A percentile compares a stretch with the other conserved stretches of the same genome.
phyloP scores from a whole-genome alignment of 1,284 basidiomycete species.

The Marasmius oreades region DNA sequence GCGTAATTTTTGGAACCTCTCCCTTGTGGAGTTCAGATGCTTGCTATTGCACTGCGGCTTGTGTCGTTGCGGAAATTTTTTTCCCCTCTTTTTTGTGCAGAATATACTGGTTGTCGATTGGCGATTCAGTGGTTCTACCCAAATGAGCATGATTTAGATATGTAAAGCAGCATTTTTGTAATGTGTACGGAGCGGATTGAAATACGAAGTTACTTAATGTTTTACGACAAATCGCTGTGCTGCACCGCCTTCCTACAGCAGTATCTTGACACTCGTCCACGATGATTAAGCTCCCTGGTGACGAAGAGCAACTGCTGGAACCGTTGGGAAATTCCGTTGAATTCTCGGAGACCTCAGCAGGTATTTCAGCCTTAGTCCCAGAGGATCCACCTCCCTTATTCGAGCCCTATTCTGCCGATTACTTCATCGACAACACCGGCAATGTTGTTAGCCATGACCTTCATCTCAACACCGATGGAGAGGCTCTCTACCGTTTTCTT shows the following conservation, averaged over 20 bases:
- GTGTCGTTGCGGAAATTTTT: too few species aligned
- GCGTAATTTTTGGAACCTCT: neutral
- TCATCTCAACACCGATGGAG: constrained; percentile 71
- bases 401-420: constrained; percentile 58
- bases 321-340: neutral
- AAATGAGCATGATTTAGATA: neutral
- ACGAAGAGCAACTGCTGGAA: neutral
- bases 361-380: neutral
- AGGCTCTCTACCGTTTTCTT: constrained; percentile 15
- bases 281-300: constrained; percentile 1
- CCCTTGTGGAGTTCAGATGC: neutral
- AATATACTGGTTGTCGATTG: too few species aligned
- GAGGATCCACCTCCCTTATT: constrained; percentile 56
- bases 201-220: too few species aligned
- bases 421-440: constrained; percentile 44
- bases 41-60: neutral
- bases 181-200: too few species aligned
- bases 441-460: constrained; percentile 65
- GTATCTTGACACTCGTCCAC: neutral
- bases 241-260: neutral
- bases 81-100: too few species aligned
- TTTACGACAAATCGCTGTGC: too few species aligned
- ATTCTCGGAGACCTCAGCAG: neutral
- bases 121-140: neutral
- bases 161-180: too few species aligned